Percentiles rank a stretch among this genome's conserved stretches.
Conservation (phyloP, 768 basidiomycete genomes). For the Filobasidium floriforme region DNA sequence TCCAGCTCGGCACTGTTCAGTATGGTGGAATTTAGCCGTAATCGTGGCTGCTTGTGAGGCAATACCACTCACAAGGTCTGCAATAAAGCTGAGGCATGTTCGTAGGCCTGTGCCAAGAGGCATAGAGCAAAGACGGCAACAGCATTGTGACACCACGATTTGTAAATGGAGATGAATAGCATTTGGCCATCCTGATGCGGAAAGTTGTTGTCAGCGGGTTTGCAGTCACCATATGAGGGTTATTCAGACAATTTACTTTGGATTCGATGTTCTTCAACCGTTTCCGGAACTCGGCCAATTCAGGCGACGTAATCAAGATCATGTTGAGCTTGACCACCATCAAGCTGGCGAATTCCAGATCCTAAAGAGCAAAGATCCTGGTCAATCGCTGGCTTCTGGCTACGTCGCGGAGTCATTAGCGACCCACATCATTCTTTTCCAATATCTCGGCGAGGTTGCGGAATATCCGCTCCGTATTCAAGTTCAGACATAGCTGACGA, state of each 20-base stretch:
- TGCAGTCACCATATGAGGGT: background rate
- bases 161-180: slow-evolving; percentile 83
- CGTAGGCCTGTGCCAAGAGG: slow-evolving; percentile 93
- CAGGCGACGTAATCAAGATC: slow-evolving; percentile 91
- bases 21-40: background rate
- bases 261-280: slow-evolving; percentile 87
- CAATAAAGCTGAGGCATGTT: slow-evolving; percentile 92
- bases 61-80: slow-evolving; percentile 71
- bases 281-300: slow-evolving; percentile 88
- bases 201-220: background rate
- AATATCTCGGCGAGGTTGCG: slow-evolving; percentile 91
- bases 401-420: too few species aligned
- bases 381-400: background rate
- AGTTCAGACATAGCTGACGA: slow-evolving; percentile 81
- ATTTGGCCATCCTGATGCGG: slow-evolving; percentile 90
- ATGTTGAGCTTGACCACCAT: slow-evolving; percentile 97
- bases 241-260: slow-evolving; percentile 53
- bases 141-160: slow-evolving; percentile 98
- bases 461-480: slow-evolving; percentile 93
- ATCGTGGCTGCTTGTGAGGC: background rate
- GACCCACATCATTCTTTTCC: slow-evolving; percentile 87
- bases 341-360: slow-evolving; percentile 92
- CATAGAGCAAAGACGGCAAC: slow-evolving; percentile 95
- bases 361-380: slow-evolving; percentile 49
- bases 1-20: slow-evolving; percentile 78